These are phyloP conservation scores for Heliamphora pulchella DNA, from an alignment of 179 eudicot genomes.

Conservation along the genomic window DNA sequence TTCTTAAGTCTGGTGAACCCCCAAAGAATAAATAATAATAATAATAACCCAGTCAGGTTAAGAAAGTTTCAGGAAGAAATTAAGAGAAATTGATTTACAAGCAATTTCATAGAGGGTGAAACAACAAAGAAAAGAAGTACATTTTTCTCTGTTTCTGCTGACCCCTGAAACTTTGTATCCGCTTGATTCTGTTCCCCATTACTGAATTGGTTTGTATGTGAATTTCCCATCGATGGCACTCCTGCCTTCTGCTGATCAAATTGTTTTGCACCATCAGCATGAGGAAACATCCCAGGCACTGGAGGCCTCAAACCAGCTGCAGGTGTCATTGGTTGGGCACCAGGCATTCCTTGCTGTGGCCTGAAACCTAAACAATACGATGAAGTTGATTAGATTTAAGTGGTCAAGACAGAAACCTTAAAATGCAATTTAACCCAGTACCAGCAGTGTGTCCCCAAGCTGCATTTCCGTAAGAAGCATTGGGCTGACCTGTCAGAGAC, in stretches of 20 bases:
- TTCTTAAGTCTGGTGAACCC: background rate
- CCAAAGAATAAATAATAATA: background rate
- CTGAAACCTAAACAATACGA: conserved; percentile 40
- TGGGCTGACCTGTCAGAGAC: conserved; percentile 59
- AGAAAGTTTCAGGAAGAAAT: background rate
- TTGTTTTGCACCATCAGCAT: conserved; percentile 43
- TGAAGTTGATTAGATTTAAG: background rate
- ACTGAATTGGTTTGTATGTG: conserved; percentile 54
- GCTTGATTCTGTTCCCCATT: conserved; percentile 67
- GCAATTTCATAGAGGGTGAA: background rate
- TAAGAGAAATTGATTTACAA: background rate
- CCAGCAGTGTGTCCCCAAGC: conserved; percentile 70
- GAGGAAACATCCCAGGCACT: conserved; percentile 33
- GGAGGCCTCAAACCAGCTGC: conserved; percentile 69
- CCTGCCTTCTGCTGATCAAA: conserved; percentile 59
- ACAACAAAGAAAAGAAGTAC: conserved; percentile 23
- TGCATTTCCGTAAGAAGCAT: conserved; percentile 44
- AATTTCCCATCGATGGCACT: conserved; percentile 50
- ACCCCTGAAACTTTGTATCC: conserved; percentile 48
- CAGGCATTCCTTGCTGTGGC: conserved; percentile 57
- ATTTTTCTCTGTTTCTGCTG: conserved; percentile 61
- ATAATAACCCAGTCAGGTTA: background rate
- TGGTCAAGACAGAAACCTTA: background rate
- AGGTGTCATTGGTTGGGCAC: conserved; percentile 46
- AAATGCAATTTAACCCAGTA: conserved; percentile 25